Evolutionary conservation across 805 yeast genomes (phyloP), one percentile per base, ranked within the genome.

Genomic region (Zygosaccharomyces rouxii): DNA sequence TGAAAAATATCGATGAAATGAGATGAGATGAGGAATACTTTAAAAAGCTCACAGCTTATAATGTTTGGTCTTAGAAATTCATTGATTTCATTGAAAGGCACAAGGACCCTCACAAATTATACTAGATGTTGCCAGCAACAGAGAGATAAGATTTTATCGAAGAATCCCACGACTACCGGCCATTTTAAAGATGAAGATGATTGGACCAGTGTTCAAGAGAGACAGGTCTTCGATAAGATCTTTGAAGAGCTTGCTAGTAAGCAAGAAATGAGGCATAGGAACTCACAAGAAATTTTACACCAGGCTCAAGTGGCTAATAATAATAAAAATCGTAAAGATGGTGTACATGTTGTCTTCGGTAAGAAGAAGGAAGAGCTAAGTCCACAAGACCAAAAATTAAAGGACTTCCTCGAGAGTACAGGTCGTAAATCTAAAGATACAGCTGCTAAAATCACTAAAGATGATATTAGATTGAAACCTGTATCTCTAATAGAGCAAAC

Each of bases 191-290:
- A 54, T 42, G 56, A 54, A 29, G 49, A 44, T 14, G 55, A 54
- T 7, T 45, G 53, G 13, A 42, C 60, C 9, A 58, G 60, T 38
- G 49, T 62, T 5, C 58, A 58, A 42, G 67, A 62, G 44, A 51
- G 56, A 31, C 54, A 59, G 14, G 44, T 62, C 21, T 62, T 62
- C 44, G 60, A 59, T 10, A 56, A 55, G 46, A 55, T 62, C 21
- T 62, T 62, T 43, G 54, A 53, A 23, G 55, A 55, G 21, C 53
- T 62, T 38, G 57, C 55, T 54, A 53, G 55, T 40, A 62, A 60
- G 42, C 56, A 57, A 14, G 57, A 55, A 23, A 29, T 44, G 14
- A 51, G 54, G 35, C 52, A 52, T 38, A 44, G 39, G 41, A 47
- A 48, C 38, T 42, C 53, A 4, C 41, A 40, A 21, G 52, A 52